Conservation (phyloP, 2,329 filamentous ascomycete genomes). For the Fusarium longipes region DNA sequence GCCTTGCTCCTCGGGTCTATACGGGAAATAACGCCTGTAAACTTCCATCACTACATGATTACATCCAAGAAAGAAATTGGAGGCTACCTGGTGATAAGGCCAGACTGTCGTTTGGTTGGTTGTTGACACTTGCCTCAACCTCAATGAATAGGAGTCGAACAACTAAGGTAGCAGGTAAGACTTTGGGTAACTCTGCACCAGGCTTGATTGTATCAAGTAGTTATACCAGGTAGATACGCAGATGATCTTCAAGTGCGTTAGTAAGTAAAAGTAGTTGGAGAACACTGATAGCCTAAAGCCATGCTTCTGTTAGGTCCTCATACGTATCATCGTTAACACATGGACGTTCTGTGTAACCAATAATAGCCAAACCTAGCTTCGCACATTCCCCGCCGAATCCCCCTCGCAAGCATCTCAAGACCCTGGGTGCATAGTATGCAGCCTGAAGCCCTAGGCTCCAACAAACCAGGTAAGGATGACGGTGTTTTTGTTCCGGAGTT, state of each 20-base stretch:
- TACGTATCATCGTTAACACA: conserved; percentile 15
- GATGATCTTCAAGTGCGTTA: conserved; percentile 1
- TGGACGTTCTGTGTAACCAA: conserved; percentile 17
- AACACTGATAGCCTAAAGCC: not conserved
- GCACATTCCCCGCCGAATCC: conserved; percentile 9
- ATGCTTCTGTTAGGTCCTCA: not conserved
- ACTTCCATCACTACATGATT: not conserved
- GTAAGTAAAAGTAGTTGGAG: conserved; percentile 3
- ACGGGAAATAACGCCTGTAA: not conserved
- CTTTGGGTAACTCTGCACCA: not conserved
- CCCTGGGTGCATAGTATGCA: conserved; percentile 23
- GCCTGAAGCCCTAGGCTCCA: not conserved
- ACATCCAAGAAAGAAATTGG: not conserved
- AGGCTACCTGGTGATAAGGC: not conserved
- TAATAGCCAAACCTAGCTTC: conserved; percentile 2
- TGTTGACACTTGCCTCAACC: conserved; percentile 2
- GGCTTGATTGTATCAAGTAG: not conserved
- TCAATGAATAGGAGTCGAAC: not conserved
- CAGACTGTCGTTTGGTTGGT: conserved; percentile 3
- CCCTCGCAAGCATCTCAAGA: conserved; percentile 5
- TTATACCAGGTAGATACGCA: too few species aligned
- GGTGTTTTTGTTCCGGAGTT: conserved; percentile 3
- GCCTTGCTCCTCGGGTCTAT: not conserved
- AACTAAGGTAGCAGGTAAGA: not conserved
- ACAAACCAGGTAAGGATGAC: not conserved